Evolutionary conservation across 2,329 filamentous ascomycete species (phyloP).

Genomic region (Aurifilum marmelostoma): DNA sequence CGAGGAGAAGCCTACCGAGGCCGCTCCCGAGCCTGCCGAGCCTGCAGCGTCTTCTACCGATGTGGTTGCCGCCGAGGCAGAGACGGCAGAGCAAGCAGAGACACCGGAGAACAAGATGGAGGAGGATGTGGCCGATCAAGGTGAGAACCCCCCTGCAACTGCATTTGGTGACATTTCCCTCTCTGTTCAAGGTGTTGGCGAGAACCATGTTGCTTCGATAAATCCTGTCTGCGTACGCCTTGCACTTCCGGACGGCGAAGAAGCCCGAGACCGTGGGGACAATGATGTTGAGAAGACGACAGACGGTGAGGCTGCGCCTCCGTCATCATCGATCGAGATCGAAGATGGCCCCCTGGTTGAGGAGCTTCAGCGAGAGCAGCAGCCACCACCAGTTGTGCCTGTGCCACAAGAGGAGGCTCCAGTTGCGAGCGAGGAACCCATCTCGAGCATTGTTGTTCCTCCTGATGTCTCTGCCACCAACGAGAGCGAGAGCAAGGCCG

Average conservation of each 20-base stretch:
- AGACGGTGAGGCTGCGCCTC: slow-evolving; percentile 18
- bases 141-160: slow-evolving; percentile 27
- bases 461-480: slow-evolving; percentile 2
- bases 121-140: slow-evolving; percentile 23
- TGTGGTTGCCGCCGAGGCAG: slow-evolving; percentile 3
- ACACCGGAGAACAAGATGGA: slow-evolving; percentile 13
- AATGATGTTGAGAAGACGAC: slow-evolving; percentile 19
- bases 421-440: background rate
- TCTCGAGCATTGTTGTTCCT: background rate
- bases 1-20: slow-evolving; percentile 12
- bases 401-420: background rate
- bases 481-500: slow-evolving; percentile 7
- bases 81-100: slow-evolving; percentile 8
- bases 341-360: slow-evolving; percentile 11
- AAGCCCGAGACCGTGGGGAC: slow-evolving; percentile 12
- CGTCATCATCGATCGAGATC: slow-evolving; percentile 13
- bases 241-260: slow-evolving; percentile 16
- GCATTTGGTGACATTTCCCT: slow-evolving; percentile 25
- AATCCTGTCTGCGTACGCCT: slow-evolving; percentile 28
- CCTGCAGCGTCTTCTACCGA: background rate
- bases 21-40: slow-evolving; percentile 10
- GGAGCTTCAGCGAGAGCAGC: background rate
- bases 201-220: slow-evolving; percentile 28
- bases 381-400: background rate
- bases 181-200: slow-evolving; percentile 25